These are phyloP conservation scores for Penicillium odoratum DNA, from an alignment of 495 filamentous ascomycete genomes.

Conservation along the genomic window DNA sequence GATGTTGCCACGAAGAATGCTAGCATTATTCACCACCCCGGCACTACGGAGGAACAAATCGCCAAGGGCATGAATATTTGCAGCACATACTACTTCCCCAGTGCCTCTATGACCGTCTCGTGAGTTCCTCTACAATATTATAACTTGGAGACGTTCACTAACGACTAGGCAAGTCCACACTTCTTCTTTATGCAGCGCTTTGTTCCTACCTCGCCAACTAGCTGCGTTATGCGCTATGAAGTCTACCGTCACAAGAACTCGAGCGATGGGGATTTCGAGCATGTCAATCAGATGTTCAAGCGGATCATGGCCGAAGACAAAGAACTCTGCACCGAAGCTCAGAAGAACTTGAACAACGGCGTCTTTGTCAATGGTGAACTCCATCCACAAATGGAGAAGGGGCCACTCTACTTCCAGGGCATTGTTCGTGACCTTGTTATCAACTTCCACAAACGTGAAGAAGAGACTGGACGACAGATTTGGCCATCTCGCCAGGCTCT, in stretches of 20 bases:
- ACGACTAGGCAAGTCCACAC: conserved; percentile 23
- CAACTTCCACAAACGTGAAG: conserved; percentile 40
- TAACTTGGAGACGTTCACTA: background rate
- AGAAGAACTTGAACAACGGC: conserved; percentile 6
- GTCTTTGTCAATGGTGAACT: conserved; percentile 40
- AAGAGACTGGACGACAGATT: conserved; percentile 39
- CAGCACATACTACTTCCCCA: conserved; percentile 46
- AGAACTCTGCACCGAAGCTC: conserved; percentile 6
- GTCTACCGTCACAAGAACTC: conserved; percentile 47
- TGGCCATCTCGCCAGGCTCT: conserved; percentile 50
- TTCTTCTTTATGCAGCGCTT: conserved; percentile 50
- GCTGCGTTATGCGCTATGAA: conserved; percentile 43
- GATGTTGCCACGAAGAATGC: conserved; percentile 36
- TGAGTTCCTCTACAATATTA: conserved; percentile 24
- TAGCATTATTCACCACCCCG: conserved; percentile 40
- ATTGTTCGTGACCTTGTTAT: conserved; percentile 39
- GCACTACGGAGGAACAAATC: conserved; percentile 34
- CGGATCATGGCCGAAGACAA: conserved; percentile 10
- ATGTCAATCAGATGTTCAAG: conserved; percentile 6
- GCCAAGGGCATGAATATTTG: conserved; percentile 31
- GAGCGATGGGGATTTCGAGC: conserved; percentile 9
- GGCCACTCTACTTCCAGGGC: conserved; percentile 47
- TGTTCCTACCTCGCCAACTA: conserved; percentile 38
- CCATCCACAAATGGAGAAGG: conserved; percentile 46
- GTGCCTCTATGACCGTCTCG: conserved; percentile 45